Base-by-base conservation (phyloP, 1,284 basidiomycete genomes). In the Boletus sp. region DNA sequence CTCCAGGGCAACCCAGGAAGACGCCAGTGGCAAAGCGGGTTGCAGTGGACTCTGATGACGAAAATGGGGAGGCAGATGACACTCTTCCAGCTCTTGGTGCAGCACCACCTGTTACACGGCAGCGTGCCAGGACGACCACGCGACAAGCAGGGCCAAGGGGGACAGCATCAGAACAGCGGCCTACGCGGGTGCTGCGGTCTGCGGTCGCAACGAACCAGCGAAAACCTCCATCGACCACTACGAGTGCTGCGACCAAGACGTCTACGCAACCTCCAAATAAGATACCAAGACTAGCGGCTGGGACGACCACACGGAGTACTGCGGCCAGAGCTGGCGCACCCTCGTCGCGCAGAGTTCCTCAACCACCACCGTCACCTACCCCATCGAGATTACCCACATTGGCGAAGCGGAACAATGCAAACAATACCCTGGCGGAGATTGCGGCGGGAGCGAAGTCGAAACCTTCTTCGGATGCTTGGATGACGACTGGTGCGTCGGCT, bases 1-100 rank as follows among this genome's bases (percentile, higher is more conserved):
- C 88, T 25, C 88, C 88, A 13, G 87, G 85, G 19, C 89, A 92
- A 60, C 90, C 89, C 19, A 81, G 89, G 50, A 93, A 92, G 71
- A 91, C 89, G 1, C 89, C 89, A 0, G 75, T 80, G 44, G 75
- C 81, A 36, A 91, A 91, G 66, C 80, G 88, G 32, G 72, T 80
- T 14, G 81, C 81, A 4, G 65, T 69, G 35, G 69, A 71, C 30
- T 70, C 61, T 8, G 77, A 77, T 42, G 82, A 85, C 49, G 79
- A 81, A 39, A 73, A 74, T 30, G 80, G 75, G 23, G 58, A 84
- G 51, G 74, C 72, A 37, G 73, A 77, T 25, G 84, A 87, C 54
- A 72, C 77, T 3, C 69, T 89, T 7, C 85, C 86, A 22, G 74
- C 80, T 6, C 69, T 88, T 13, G 76, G 74, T 25, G 63, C 70